Base-by-base conservation (phyloP, 2,329 filamentous ascomycete species). In the Hymenoscyphus infarciens region DNA sequence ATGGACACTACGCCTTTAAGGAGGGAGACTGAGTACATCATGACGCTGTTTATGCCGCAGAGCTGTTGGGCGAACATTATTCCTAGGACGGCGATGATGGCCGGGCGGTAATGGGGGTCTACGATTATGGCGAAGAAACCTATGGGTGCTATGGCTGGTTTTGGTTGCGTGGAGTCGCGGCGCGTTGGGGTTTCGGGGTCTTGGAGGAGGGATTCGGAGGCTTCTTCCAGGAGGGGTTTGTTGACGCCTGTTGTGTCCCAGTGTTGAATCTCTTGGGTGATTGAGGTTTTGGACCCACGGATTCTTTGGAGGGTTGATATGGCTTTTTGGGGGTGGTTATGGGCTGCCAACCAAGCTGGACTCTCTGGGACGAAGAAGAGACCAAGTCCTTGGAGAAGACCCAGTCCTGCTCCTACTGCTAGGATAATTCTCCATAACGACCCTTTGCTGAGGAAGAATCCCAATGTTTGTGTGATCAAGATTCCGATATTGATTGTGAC, bases 11-110 rank as follows among this genome's bases (percentile, higher is more conserved):
- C 83, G 66, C 87, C 87, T 35, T 89, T 86, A 15, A 99, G 83
- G 1, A 99, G 86, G 0, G 91, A 92, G 5, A 98, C 95, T 1
- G 93, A 96, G 77, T 99, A 99, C 93, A 99, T 97, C 77, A 98
- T 90, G 73, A 98, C 94, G 63, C 90, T 94, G 82, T 99, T 98
- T 78, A 98, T 94, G 56, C 92, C 94, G 63, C 90, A 94, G 42
- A 97, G 82, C 75, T 99, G 95, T 75, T 98, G 95, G 0, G 91
- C 89, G 63, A 93, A 82, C 93, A 98, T 97, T 69, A 96, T 88
- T 0, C 91, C 92, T 13, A 96, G 83, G 3, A 96, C 91, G 4
- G 93, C 92, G 64, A 95, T 82, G 60, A 96, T 87, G 59, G 89
- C 89, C 0, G 86, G 87, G 2, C 88, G 84, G 70, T 90, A 90